phyloP scores from a whole-genome alignment of 352 stramenopile genomes.

The Phytophthora brassicae region DNA sequence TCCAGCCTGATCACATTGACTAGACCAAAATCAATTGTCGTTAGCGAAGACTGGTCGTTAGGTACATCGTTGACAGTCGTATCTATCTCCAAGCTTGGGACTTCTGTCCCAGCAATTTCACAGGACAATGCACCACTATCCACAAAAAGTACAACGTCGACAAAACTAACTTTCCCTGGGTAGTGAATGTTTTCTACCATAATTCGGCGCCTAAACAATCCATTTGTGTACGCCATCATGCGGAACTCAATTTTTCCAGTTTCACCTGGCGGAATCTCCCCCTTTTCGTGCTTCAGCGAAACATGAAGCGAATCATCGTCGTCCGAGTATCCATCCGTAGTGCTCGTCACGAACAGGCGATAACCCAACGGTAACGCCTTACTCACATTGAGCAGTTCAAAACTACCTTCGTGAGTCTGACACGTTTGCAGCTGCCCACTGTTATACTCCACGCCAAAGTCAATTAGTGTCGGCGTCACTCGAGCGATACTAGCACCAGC shows the following conservation, averaged over 20 bases:
- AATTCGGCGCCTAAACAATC: constrained; percentile 79
- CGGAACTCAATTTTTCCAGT: constrained; percentile 57
- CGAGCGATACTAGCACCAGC: constrained; percentile 77
- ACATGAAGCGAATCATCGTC: constrained; percentile 73
- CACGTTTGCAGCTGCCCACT: constrained; percentile 40
- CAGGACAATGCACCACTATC: constrained; percentile 67
- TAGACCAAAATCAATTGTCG: constrained; percentile 53
- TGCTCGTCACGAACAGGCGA: constrained; percentile 66
- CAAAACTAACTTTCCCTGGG: constrained; percentile 70
- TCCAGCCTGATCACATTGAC: constrained; percentile 77
- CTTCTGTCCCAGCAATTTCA: constrained; percentile 25
- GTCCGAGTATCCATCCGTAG: constrained; percentile 74
- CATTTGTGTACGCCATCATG: constrained; percentile 68
- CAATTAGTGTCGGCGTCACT: constrained; percentile 62
- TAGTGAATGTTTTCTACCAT: constrained; percentile 86
- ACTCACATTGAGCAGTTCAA: constrained; percentile 83
- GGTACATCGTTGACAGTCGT: background rate
- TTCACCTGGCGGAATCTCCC: constrained; percentile 65
- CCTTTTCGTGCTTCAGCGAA: constrained; percentile 69
- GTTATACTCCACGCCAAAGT: constrained; percentile 83
- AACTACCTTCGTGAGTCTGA: constrained; percentile 62
- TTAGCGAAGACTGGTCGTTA: background rate
- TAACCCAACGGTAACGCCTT: constrained; percentile 78
- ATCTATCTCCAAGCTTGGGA: background rate
- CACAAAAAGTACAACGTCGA: constrained; percentile 84